Evolutionary conservation across 176 grass and related monocot species (phyloP), one percentile per base, ranked within the genome.

Genomic region (Tillandsia leiboldiana): DNA sequence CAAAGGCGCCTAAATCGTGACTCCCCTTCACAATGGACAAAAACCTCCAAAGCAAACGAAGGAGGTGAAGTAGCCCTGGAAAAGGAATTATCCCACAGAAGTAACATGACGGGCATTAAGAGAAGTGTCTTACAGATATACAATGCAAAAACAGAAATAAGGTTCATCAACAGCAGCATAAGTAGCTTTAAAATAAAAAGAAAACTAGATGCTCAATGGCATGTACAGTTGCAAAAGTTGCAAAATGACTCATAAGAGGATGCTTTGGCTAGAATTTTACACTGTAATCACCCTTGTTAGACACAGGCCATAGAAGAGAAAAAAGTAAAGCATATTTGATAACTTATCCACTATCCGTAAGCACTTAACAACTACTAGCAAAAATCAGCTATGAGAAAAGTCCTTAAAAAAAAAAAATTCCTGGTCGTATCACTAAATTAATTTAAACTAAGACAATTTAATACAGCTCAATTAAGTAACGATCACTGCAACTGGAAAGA

Each of bases 11-110:
- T 90, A 84, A 97, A 97, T 67, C 89, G 89, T 65, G 93, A 87
- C 77, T 97, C 93, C 70, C 93, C 93, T 62, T 97, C 86, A 33
- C 84, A 90, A 70, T 92, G 89, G 80, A 97, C 89, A 77, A 97
- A 97, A 65, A 97, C 87, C 75, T 97, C 93, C 65, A 97, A 70
- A 76, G 93, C 93, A 87, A 97, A 97, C 53, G 93, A 97, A 69
- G 93, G 89, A 69, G 93, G 93, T 12, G 84, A 97, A 66, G 93
- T 92, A 65, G 89, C 84, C 65, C 88, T 91, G 84, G 5, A 87
- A 26, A 70, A 48, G 1, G 48, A 72, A 64, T 56, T 33, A 72
- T 33, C 56, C 12, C 72, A 26, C 33, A 42, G 33, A 42, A 42
- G 33, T 42, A 42, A 42, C 33, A 42, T 42, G 33, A 42, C 6